Conservation (phyloP, 176 grass and related monocot species). For the Thalia dealbata region DNA sequence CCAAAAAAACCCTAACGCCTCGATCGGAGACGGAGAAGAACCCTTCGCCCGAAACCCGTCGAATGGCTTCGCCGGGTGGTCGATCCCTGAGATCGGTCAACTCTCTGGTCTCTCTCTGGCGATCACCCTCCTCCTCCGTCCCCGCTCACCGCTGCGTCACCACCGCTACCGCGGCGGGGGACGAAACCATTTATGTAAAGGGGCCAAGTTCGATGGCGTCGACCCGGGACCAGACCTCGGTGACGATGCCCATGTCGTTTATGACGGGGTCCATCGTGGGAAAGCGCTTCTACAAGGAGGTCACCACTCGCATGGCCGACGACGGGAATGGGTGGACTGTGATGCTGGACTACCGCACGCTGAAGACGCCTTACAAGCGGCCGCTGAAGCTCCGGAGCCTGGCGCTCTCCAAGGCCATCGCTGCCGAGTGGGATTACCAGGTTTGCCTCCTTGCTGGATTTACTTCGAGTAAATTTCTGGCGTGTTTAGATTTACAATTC, state of each 20-base stretch:
- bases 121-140: background rate
- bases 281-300: slow-evolving; percentile 82
- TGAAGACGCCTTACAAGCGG: slow-evolving; percentile 78
- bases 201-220: slow-evolving; percentile 14
- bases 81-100: slow-evolving; percentile 29
- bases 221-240: slow-evolving; percentile 73
- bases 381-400: slow-evolving; percentile 64
- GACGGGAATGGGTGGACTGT: slow-evolving; percentile 97
- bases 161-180: slow-evolving; percentile 7
- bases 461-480: background rate
- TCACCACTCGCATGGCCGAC: slow-evolving; percentile 61
- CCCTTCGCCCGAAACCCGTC: too few species aligned
- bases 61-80: slow-evolving; percentile 43
- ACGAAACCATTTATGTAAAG: slow-evolving; percentile 53
- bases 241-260: slow-evolving; percentile 84
- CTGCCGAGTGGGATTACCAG: slow-evolving; percentile 98
- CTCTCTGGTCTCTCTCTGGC: slow-evolving; percentile 1
- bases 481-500: background rate
- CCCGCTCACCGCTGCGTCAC: slow-evolving; percentile 20
- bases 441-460: slow-evolving; percentile 20
- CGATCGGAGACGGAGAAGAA: background rate
- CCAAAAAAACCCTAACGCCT: background rate
- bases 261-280: slow-evolving; percentile 92
- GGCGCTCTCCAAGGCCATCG: slow-evolving; percentile 60
- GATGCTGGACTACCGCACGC: slow-evolving; percentile 98